Conservation (phyloP, 225 moss, liverwort and hornwort genomes). For the Lunularia cruciata region DNA sequence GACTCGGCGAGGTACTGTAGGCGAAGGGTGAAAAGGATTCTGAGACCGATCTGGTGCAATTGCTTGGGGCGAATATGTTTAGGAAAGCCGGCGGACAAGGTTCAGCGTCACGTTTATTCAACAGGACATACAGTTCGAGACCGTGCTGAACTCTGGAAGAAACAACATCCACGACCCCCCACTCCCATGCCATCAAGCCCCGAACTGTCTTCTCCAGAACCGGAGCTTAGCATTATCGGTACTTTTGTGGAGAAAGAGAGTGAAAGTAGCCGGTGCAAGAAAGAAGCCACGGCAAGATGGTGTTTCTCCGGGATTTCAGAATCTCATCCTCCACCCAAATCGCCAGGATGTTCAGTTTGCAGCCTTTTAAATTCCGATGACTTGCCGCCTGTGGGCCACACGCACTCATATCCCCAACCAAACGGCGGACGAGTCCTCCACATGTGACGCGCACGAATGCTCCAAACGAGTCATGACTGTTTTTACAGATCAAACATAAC, state of each 20-base stretch:
- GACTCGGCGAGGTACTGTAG: slow-evolving; percentile 6
- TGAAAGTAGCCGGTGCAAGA: no score
- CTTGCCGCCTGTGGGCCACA: not conserved
- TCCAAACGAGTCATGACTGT: no score
- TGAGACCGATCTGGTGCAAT: slow-evolving; percentile 19
- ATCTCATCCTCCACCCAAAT: not conserved
- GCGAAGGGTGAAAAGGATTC: slow-evolving; percentile 14
- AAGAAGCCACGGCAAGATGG: not conserved
- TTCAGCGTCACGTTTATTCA: slow-evolving; percentile 3
- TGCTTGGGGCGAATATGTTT: slow-evolving; percentile 11
- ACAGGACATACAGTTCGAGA: not conserved
- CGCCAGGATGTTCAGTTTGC: not conserved
- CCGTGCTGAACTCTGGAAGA: not conserved
- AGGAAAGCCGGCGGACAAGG: slow-evolving; percentile 6
- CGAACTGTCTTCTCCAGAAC: not conserved
- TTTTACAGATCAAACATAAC: no score
- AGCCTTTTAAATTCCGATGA: not conserved
- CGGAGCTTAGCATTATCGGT: no score
- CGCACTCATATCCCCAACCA: no score
- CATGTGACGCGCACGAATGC: no score
- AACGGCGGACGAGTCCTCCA: no score
- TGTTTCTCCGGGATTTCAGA: not conserved
- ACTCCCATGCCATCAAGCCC: not conserved
- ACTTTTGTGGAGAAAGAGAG: no score
- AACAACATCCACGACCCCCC: not conserved